A percentile compares a stretch with the other conserved stretches of the same genome.
Conservation (phyloP, 192 early-diverging fungal species). For the Podila horticola region DNA sequence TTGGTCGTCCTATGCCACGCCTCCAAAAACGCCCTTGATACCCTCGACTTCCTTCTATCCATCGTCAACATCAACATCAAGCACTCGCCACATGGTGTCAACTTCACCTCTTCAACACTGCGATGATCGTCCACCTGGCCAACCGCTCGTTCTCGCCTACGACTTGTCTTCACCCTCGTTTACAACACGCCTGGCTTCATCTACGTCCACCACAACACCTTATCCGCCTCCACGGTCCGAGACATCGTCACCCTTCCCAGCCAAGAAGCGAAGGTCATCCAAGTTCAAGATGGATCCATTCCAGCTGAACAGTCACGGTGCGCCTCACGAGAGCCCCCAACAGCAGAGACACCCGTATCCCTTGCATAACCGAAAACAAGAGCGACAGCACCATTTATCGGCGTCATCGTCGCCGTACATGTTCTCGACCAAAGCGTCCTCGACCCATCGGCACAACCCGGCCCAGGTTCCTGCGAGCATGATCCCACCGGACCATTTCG, state of each 20-base stretch:
- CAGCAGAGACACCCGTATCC: not conserved
- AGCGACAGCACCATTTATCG: not conserved
- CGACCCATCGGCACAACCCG: conserved; percentile 18
- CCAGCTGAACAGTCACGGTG: not conserved
- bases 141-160: conserved; percentile 18
- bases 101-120: not conserved
- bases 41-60: not conserved
- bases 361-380: not conserved
- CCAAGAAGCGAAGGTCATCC: not conserved
- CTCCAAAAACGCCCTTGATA: conserved; percentile 18
- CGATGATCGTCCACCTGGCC: conserved; percentile 25
- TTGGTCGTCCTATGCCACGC: conserved; percentile 7
- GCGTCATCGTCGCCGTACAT: not conserved
- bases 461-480: conserved; percentile 37
- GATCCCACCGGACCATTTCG: conserved; percentile 36
- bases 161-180: not conserved
- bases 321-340: not conserved
- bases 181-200: not conserved
- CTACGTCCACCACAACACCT: not conserved
- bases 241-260: not conserved
- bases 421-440: no score
- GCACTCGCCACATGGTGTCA: not conserved
- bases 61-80: conserved; percentile 9
- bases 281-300: not conserved
- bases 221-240: not conserved